A percentile compares a stretch with the other conserved stretches of the same genome.
These are phyloP conservation scores for Alloascoidea hylecoeti DNA, from an alignment of 805 yeast species.

Conservation along the genomic window DNA sequence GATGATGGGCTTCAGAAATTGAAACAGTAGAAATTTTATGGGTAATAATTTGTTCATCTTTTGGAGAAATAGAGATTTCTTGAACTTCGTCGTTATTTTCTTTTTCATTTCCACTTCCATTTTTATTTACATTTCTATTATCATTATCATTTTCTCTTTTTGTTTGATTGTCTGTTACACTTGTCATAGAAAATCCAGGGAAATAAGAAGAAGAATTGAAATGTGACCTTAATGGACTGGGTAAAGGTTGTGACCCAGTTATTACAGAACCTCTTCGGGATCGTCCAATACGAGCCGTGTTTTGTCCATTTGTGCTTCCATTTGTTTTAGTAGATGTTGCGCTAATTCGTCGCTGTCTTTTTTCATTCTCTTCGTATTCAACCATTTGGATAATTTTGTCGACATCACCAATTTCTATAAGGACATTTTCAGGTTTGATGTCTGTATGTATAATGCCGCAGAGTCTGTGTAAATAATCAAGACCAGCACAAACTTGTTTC, in stretches of 20 bases:
- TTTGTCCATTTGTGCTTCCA: not conserved
- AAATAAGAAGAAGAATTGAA: conserved; percentile 9
- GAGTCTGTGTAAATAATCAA: conserved; percentile 58
- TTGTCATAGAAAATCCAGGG: no score
- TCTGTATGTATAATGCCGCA: conserved; percentile 70
- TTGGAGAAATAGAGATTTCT: not conserved
- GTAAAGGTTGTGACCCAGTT: conserved; percentile 87
- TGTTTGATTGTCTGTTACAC: no score
- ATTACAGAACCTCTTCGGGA: conserved; percentile 64
- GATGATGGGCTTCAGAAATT: no score
- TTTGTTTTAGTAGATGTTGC: conserved; percentile 6
- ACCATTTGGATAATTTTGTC: conserved; percentile 61
- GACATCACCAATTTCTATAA: conserved; percentile 74
- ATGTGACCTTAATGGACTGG: conserved; percentile 64
- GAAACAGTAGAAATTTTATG: not conserved
- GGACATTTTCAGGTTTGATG: conserved; percentile 60
- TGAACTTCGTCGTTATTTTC: not conserved
- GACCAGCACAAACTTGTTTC: conserved; percentile 58
- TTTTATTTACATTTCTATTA: not conserved
- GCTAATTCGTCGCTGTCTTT: conserved; percentile 25
- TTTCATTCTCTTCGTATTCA: conserved; percentile 40
- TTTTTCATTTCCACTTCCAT: not conserved
- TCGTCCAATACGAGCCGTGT: conserved; percentile 14
- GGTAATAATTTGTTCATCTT: not conserved
- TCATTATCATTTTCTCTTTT: conserved; percentile 4